These are phyloP conservation scores for Geranium brycei DNA, from an alignment of 345 rosid genomes.

Conservation along the genomic window DNA sequence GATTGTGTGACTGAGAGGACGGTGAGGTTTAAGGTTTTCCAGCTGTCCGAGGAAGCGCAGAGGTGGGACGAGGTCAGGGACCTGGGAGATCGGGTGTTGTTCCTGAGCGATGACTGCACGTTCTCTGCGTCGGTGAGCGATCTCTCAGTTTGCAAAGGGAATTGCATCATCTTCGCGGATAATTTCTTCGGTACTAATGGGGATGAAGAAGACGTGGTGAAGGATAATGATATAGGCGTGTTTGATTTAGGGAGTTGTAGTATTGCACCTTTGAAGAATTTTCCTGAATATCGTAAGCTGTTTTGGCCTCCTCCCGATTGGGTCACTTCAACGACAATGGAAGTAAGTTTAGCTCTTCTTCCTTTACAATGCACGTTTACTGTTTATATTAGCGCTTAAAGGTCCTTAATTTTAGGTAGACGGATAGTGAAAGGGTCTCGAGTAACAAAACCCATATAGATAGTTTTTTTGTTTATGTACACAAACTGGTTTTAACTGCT, in stretches of 20 bases:
- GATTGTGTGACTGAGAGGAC: slow-evolving; percentile 58
- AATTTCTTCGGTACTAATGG: slow-evolving; percentile 29
- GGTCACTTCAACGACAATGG: slow-evolving; percentile 28
- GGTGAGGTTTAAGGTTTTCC: slow-evolving; percentile 53
- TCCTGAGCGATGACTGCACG: slow-evolving; percentile 73
- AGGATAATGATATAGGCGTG: slow-evolving; percentile 42
- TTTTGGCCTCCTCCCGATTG: slow-evolving; percentile 86
- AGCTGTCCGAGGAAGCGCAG: slow-evolving; percentile 28
- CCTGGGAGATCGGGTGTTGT: slow-evolving; percentile 50
- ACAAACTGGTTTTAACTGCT: no score
- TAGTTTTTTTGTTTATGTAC: no score
- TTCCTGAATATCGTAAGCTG: slow-evolving; percentile 41
- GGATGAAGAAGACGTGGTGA: slow-evolving; percentile 20
- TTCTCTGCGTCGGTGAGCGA: slow-evolving; percentile 52
- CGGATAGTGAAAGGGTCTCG: no score
- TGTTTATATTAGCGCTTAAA: no score
- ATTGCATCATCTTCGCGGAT: slow-evolving; percentile 48
- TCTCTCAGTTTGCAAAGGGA: slow-evolving; percentile 35
- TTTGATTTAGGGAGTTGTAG: slow-evolving; percentile 49
- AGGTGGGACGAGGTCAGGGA: slow-evolving; percentile 45
- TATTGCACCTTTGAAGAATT: slow-evolving; percentile 32
- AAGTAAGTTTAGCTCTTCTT: slow-evolving; percentile 32
- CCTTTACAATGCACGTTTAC: not conserved
- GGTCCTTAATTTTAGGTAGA: no score
- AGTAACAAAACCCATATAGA: no score